Evolutionary conservation across 768 basidiomycete species (phyloP), one percentile per base, ranked within the genome.

Genomic region (Tulasnella sp.): DNA sequence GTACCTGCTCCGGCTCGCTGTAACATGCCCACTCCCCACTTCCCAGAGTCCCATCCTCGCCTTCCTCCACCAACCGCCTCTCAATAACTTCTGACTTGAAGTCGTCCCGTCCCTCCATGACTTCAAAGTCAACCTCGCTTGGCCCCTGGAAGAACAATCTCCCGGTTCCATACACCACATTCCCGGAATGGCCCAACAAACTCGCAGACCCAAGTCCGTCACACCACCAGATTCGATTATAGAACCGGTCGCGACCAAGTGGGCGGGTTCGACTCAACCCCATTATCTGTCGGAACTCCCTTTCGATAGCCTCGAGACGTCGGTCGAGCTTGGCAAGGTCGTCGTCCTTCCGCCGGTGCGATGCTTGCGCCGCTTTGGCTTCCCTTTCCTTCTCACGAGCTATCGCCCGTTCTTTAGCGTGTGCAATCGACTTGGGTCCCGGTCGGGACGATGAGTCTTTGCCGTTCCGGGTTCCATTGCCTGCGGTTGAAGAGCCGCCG

Each of bases 191-290:
- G 60, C 91, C 75, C 54, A 95, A 72, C 47, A 85, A 83, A 49
- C 84, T 85, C 4, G 85, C 83, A 15, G 58, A 49, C 5, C 95
- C 95, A 78, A 93, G 80, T 9, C 95, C 95, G 71, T 99, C 95
- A 69, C 97, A 90, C 95, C 95, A 99, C 95, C 95, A 99, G 61
- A 96, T 77, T 30, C 89, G 83, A 69, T 96, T 95, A 68, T 88
- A 87, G 72, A 97, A 99, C 55, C 96, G 79, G 69, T 99, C 96
- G 63, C 80, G 79, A 13, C 96, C 96, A 52, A 98, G 67, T 1
- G 94, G 91, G 67, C 91, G 87, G 21, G 89, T 84, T 55, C 96
- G 80, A 51, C 93, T 80, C 4, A 85, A 82, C 58, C 90, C 88
- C 43, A 91, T 76, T 51, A 90, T 78, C 70, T 93, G 86, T 64